Base-by-base conservation (phyloP, 179 eudicot species). In the Nepenthes alata region DNA sequence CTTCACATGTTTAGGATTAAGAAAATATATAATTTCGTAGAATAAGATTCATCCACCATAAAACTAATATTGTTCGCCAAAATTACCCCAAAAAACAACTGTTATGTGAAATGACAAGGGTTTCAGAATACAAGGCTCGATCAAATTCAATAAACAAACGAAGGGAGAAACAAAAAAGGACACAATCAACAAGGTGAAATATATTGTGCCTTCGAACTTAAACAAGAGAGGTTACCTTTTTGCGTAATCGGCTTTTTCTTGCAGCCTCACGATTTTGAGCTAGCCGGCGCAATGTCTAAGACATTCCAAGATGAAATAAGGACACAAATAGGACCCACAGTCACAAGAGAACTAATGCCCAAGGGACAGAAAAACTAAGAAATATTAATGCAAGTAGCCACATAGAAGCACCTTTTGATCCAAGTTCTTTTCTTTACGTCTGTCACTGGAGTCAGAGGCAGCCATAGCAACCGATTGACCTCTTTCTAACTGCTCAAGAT, bases 201-300 rank as follows among this genome's bases (percentile, higher is more conserved):
- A 25, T 25, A 25, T 25, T 25, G 25, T 25, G 25, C 25, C 25
- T 25, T 25, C 1, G 25, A 25, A 25, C 25, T 41, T 4, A 7
- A 41, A 4, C 4, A 50, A 6, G 53, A 50, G 11, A 60, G 64
- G 61, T 13, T 62, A 79, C 88, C 64, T 83, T 83, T 63, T 83
- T 83, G 48, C 88, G 74, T 66, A 83, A 66, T 58, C 85, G 76
- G 59, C 88, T 83, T 72, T 83, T 83, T 61, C 88, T 75, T 52
- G 88, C 88, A 71, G 88, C 88, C 69, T 83, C 88, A 56, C 88
- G 81, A 67, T 83, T 83, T 64, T 83, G 88, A 58, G 88, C 88
- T 49, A 83, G 83, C 72, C 88, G 73, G 49, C 88, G 68, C 35
- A 70, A 59, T 12, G 88, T 80, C 88, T 83, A 71, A 41, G 64